Evolutionary conservation across 2,329 filamentous ascomycete species (phyloP).

Genomic region (Fusarium beomiforme): DNA sequence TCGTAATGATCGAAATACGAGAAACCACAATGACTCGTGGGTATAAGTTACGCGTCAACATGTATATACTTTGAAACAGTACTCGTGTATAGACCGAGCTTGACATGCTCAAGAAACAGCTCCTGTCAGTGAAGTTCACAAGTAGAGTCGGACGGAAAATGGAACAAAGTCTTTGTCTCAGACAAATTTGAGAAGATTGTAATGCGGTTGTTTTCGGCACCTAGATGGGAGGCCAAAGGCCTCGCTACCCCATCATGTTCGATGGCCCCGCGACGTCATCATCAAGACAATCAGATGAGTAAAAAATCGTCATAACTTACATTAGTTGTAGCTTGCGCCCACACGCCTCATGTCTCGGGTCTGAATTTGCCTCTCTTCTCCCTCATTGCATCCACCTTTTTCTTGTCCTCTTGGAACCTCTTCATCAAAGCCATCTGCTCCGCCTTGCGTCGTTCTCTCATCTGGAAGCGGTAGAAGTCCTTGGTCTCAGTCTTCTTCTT

Average conservation of each 20-base stretch:
- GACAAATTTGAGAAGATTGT: conserved; percentile 73
- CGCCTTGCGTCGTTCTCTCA: conserved; percentile 80
- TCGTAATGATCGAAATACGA: background rate
- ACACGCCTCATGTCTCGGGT: conserved; percentile 55
- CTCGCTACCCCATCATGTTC: conserved; percentile 41
- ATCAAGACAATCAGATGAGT: conserved; percentile 42
- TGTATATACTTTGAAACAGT: conserved; percentile 7
- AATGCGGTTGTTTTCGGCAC: conserved; percentile 73
- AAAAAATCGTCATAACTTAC: conserved; percentile 20
- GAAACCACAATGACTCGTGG: conserved; percentile 4
- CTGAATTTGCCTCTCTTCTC: conserved; percentile 71
- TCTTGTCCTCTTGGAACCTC: conserved; percentile 80
- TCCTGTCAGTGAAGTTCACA: conserved; percentile 4
- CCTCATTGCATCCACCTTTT: conserved; percentile 76
- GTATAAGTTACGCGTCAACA: background rate
- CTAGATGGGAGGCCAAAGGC: conserved; percentile 42
- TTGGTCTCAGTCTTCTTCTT: conserved; percentile 71
- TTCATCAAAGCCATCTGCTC: conserved; percentile 74
- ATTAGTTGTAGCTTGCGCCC: background rate
- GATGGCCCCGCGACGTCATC: conserved; percentile 68
- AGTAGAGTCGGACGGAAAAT: conserved; percentile 45
- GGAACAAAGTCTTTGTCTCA: conserved; percentile 51
- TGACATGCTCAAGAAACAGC: background rate
- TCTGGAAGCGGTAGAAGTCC: conserved; percentile 88
- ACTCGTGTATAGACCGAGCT: background rate